These are phyloP conservation scores for Phytophthora idaei DNA, from an alignment of 352 stramenopile species.

Conservation along the genomic window DNA sequence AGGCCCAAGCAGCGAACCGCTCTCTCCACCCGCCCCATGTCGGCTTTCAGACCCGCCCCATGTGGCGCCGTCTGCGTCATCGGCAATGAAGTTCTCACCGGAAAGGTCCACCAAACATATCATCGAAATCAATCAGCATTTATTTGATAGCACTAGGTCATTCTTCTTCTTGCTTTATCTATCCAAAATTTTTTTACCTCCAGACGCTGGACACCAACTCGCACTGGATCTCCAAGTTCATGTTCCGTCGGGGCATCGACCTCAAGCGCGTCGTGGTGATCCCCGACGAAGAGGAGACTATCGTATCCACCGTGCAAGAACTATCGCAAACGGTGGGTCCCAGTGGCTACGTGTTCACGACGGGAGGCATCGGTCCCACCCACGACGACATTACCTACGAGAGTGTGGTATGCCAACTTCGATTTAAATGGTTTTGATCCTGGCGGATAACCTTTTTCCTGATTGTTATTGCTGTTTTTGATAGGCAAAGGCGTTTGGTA, in stretches of 20 bases:
- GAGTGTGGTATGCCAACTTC: conserved; percentile 54
- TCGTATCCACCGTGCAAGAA: conserved; percentile 72
- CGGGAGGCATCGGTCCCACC: conserved; percentile 82
- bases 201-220: conserved; percentile 89
- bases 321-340: conserved; percentile 76
- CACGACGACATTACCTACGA: conserved; percentile 91
- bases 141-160: neutral
- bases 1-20: neutral
- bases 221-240: conserved; percentile 80
- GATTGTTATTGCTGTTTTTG: conserved; percentile 9
- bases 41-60: conserved; percentile 31
- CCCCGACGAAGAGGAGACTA: conserved; percentile 78
- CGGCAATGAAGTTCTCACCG: conserved; percentile 84
- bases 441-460: conserved; percentile 1
- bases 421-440: neutral
- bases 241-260: conserved; percentile 82
- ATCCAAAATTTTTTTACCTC: conserved; percentile 1
- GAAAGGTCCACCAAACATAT: conserved; percentile 53
- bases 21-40: conserved; percentile 6
- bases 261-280: conserved; percentile 81
- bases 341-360: conserved; percentile 87
- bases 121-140: too few species aligned
- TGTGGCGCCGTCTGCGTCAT: conserved; percentile 82
- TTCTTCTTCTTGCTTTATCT: neutral
- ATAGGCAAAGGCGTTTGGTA: conserved; percentile 79